These are phyloP conservation scores for Boletus vermiculosoides DNA, from an alignment of 768 basidiomycete genomes.

Conservation along the genomic window DNA sequence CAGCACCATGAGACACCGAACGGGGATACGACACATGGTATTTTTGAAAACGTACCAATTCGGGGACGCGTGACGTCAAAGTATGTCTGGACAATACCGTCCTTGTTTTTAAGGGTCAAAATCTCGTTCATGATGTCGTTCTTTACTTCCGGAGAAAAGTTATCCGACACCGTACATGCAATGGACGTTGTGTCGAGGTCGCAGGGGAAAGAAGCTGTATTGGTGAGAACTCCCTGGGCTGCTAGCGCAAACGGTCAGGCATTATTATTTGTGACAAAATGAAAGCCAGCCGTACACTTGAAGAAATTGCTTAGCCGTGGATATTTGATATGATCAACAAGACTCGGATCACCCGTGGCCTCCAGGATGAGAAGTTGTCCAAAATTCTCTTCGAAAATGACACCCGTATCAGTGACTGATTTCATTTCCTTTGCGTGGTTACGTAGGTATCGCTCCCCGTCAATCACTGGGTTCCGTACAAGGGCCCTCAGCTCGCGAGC, in stretches of 20 bases:
- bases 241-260: slow-evolving; percentile 10
- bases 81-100: slow-evolving; percentile 22
- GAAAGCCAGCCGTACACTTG: slow-evolving; percentile 10
- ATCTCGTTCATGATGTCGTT: slow-evolving; percentile 25
- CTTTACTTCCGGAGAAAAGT: slow-evolving; percentile 13
- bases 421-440: slow-evolving; percentile 17
- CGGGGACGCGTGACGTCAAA: slow-evolving; percentile 22
- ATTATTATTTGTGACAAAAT: not conserved
- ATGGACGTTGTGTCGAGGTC: slow-evolving; percentile 24
- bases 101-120: slow-evolving; percentile 13
- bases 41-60: slow-evolving; percentile 13
- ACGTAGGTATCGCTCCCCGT: slow-evolving; percentile 15
- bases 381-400: slow-evolving; percentile 20
- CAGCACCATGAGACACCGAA: not conserved
- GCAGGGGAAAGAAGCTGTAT: slow-evolving; percentile 10
- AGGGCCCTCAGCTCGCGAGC: slow-evolving; percentile 13
- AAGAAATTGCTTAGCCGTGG: slow-evolving; percentile 23
- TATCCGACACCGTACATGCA: slow-evolving; percentile 18
- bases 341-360: slow-evolving; percentile 14
- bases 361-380: slow-evolving; percentile 22
- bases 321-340: slow-evolving; percentile 18
- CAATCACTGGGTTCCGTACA: slow-evolving; percentile 15
- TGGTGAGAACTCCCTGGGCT: slow-evolving; percentile 1
- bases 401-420: slow-evolving; percentile 13
- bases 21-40: not conserved